These are phyloP conservation scores for Pleurotus sapidus DNA, from an alignment of 768 basidiomycete species.

Conservation along the genomic window DNA sequence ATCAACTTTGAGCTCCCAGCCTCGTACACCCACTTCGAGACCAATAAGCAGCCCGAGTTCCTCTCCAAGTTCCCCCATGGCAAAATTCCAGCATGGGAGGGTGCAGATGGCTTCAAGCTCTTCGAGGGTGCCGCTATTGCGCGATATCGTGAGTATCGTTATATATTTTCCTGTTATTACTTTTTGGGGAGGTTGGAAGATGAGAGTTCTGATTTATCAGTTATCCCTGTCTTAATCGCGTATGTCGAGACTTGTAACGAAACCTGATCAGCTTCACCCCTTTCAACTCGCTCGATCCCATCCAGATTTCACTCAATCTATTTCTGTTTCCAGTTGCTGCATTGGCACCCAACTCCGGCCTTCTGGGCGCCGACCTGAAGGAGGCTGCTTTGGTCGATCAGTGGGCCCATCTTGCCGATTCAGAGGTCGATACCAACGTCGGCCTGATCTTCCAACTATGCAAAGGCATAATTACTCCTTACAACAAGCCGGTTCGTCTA, in stretches of 20 bases:
- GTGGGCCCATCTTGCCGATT: conserved; percentile 77
- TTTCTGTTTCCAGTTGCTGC: conserved; percentile 56
- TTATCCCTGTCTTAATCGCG: conserved; percentile 71
- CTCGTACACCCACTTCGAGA: conserved; percentile 55
- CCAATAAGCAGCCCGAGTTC: conserved; percentile 72
- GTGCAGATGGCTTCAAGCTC: conserved; percentile 72
- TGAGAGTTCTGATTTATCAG: conserved; percentile 38
- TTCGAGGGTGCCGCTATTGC: conserved; percentile 81
- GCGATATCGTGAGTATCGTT: conserved; percentile 73
- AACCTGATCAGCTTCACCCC: conserved; percentile 28
- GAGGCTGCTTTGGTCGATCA: conserved; percentile 80
- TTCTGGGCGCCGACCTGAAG: conserved; percentile 64
- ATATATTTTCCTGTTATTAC: conserved; percentile 9
- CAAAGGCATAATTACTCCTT: conserved; percentile 50
- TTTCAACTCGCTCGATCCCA: conserved; percentile 1
- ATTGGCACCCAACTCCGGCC: conserved; percentile 72
- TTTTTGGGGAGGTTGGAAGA: neutral
- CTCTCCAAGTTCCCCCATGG: conserved; percentile 73
- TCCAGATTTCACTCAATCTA: conserved; percentile 13
- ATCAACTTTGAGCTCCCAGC: conserved; percentile 53
- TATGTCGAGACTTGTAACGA: conserved; percentile 47
- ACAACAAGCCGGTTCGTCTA: conserved; percentile 75
- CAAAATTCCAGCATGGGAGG: conserved; percentile 84
- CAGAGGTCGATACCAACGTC: conserved; percentile 48
- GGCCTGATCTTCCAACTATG: conserved; percentile 40